phyloP scores from a whole-genome alignment of 2,329 filamentous ascomycete genomes.

The Didymella keratinophila region DNA sequence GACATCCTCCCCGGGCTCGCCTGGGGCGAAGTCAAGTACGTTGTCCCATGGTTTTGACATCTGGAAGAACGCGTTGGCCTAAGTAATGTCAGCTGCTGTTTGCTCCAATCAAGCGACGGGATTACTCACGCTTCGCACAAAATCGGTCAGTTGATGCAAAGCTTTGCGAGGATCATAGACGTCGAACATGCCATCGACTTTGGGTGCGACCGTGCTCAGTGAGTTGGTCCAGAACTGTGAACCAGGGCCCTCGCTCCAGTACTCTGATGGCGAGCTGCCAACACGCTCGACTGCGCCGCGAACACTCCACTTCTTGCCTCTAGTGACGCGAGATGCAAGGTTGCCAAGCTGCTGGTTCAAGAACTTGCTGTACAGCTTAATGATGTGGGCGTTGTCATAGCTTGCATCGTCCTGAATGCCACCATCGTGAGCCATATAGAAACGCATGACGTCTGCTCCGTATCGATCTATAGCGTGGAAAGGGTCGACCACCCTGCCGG shows the following conservation, averaged over 20 bases:
- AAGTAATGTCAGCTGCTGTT: slow-evolving; percentile 37
- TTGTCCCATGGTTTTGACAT: slow-evolving; percentile 73
- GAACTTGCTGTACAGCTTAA: slow-evolving; percentile 78
- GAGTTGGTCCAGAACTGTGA: slow-evolving; percentile 47
- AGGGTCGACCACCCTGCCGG: slow-evolving; percentile 93
- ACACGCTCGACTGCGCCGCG: slow-evolving; percentile 62
- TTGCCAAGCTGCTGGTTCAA: slow-evolving; percentile 84
- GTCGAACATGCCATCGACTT: slow-evolving; percentile 36
- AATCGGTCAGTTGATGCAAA: slow-evolving; percentile 35
- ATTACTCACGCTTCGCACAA: slow-evolving; percentile 39
- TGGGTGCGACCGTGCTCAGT: slow-evolving; percentile 43
- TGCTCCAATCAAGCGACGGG: background rate
- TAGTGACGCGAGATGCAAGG: slow-evolving; percentile 73
- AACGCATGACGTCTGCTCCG: slow-evolving; percentile 86
- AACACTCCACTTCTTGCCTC: slow-evolving; percentile 74
- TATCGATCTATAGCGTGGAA: slow-evolving; percentile 90
- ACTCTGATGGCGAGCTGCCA: slow-evolving; percentile 35
- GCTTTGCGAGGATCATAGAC: slow-evolving; percentile 41
- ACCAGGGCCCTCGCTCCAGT: slow-evolving; percentile 41
- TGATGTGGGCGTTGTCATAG: slow-evolving; percentile 82
- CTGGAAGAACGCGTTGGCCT: slow-evolving; percentile 73
- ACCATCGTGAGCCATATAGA: slow-evolving; percentile 84
- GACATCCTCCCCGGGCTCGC: slow-evolving; percentile 44
- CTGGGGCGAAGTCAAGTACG: slow-evolving; percentile 47
- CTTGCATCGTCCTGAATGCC: slow-evolving; percentile 79